Percentiles rank a stretch among this genome's conserved stretches.
phyloP scores from a whole-genome alignment of 2,329 filamentous ascomycete genomes.

The Sporothrix brasiliensis region DNA sequence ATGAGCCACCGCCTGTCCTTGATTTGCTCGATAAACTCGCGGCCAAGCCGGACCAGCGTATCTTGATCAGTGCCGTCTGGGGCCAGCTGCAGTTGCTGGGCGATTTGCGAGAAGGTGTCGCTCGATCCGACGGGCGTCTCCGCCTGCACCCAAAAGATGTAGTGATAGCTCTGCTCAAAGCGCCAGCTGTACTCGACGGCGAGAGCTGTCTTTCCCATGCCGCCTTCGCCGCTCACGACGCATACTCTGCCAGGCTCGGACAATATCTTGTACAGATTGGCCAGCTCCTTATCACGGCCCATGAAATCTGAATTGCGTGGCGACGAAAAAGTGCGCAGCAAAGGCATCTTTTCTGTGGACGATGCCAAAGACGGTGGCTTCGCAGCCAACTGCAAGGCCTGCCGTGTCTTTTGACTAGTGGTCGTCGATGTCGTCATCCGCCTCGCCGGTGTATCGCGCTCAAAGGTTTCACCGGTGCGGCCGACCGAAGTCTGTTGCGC shows the following conservation, averaged over 20 bases:
- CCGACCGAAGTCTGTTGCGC: background rate
- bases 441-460: background rate
- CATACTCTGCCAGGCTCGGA: conserved; percentile 35
- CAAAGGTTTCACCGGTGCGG: background rate
- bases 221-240: conserved; percentile 36
- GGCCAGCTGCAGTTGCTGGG: conserved; percentile 33
- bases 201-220: conserved; percentile 38
- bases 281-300: conserved; percentile 35
- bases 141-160: conserved; percentile 40
- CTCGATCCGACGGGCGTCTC: conserved; percentile 36
- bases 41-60: conserved; percentile 33
- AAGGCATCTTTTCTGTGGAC: conserved; percentile 31
- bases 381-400: background rate
- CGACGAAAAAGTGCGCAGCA: conserved; percentile 31
- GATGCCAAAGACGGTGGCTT: conserved; percentile 29
- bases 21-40: conserved; percentile 33
- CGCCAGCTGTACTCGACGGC: conserved; percentile 39
- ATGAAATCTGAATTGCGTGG: conserved; percentile 34
- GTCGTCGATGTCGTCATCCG: conserved; percentile 19
- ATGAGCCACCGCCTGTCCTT: conserved; percentile 35
- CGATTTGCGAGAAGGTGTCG: conserved; percentile 35
- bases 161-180: conserved; percentile 37
- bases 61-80: conserved; percentile 33
- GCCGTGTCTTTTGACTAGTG: conserved; percentile 22
- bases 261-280: conserved; percentile 34